Percentiles rank a stretch among this genome's conserved stretches.
These are phyloP conservation scores for Botrytis medusae DNA, from an alignment of 2,329 filamentous ascomycete genomes.

Conservation along the genomic window DNA sequence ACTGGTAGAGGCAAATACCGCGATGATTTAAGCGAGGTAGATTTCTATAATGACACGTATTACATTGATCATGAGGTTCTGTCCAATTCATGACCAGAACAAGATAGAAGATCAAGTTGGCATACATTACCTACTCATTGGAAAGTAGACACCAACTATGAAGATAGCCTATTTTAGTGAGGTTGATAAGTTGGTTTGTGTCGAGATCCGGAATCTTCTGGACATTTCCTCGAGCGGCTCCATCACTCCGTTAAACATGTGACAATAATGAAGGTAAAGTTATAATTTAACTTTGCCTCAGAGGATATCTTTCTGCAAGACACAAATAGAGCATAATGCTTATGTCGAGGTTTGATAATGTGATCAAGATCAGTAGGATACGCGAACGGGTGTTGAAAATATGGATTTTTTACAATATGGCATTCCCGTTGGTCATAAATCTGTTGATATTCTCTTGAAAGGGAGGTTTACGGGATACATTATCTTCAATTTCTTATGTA, in stretches of 20 bases:
- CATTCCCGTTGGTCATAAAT: neutral
- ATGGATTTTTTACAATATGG: neutral
- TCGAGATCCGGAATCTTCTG: neutral
- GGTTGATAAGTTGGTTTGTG: neutral
- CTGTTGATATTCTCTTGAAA: neutral
- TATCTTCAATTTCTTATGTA: neutral
- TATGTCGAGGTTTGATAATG: neutral
- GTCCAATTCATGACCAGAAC: neutral
- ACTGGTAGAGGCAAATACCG: neutral
- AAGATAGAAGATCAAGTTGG: neutral
- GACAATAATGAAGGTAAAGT: neutral
- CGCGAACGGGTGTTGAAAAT: neutral
- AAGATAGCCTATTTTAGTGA: neutral
- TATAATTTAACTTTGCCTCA: neutral
- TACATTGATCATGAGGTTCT: neutral
- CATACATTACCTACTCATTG: neutral
- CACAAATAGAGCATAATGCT: neutral
- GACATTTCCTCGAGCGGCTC: neutral
- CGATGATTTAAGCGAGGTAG: neutral
- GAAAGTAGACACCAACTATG: neutral
- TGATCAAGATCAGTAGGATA: neutral
- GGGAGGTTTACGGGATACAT: neutral
- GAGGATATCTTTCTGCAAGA: neutral
- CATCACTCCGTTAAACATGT: neutral
- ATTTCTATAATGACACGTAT: neutral